Percentiles rank a stretch among this genome's conserved stretches.
Evolutionary conservation across 345 rosid species (phyloP).

Genomic region (Aquilaria sinensis): DNA sequence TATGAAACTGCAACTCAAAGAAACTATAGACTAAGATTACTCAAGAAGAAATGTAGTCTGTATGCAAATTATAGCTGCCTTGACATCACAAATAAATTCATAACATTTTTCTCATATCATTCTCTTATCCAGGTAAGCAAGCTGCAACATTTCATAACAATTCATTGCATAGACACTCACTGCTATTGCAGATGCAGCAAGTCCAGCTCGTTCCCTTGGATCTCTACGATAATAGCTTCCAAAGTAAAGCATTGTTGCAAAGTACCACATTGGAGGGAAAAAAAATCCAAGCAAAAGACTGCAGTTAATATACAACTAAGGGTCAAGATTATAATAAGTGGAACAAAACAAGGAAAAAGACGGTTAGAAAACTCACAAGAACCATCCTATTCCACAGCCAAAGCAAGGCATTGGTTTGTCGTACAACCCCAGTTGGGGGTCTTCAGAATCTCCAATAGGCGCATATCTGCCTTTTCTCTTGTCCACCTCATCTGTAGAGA

Average conservation of each 20-base stretch:
- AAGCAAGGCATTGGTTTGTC: constrained; percentile 93
- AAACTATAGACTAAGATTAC: too few relatives aligned
- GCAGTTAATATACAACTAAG: constrained; percentile 13
- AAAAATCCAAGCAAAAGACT: constrained; percentile 82
- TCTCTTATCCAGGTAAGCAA: too few relatives aligned
- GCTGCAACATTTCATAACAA: too few relatives aligned
- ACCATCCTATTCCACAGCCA: constrained; percentile 98
- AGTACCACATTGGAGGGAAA: constrained; percentile 76
- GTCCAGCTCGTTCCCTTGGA: constrained; percentile 94
- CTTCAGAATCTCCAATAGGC: constrained; percentile 41
- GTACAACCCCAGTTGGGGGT: constrained; percentile 47
- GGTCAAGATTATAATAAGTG: constrained; percentile 8
- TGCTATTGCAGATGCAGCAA: constrained; percentile 89
- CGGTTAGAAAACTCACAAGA: constrained; percentile 44
- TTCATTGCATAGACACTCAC: constrained; percentile 35
- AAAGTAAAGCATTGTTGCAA: constrained; percentile 69
- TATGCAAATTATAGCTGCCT: too few relatives aligned
- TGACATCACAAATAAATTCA: too few relatives aligned
- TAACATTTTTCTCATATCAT: too few relatives aligned
- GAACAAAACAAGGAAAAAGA: not conserved
- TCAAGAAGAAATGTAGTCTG: too few relatives aligned
- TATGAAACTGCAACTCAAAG: too few relatives aligned
- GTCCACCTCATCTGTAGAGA: constrained; percentile 29
- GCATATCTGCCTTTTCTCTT: constrained; percentile 42
- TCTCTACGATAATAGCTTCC: constrained; percentile 80